phyloP scores from a whole-genome alignment of 305 asterid genomes.

The Petunia hybrid region DNA sequence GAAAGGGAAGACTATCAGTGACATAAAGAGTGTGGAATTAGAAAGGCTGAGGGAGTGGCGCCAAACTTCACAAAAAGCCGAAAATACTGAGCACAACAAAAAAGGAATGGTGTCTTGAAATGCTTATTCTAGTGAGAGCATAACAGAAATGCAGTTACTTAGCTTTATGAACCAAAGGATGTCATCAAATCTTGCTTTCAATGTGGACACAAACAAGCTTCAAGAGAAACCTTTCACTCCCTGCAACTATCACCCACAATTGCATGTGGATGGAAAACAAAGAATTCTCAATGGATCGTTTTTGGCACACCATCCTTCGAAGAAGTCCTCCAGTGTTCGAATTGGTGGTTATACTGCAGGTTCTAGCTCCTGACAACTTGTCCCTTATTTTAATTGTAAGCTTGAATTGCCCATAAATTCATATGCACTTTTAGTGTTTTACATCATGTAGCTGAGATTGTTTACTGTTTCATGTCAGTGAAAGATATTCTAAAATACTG shows the following conservation, averaged over 20 bases:
- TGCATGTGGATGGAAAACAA: too few relatives aligned
- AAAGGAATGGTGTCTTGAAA: constrained; percentile 48
- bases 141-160: constrained; percentile 78
- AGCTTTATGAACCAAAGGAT: constrained; percentile 67
- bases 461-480: too few relatives aligned
- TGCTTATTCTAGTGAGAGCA: constrained; percentile 64
- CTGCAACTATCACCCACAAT: too few relatives aligned
- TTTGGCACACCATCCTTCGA: constrained; percentile 39
- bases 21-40: constrained; percentile 50
- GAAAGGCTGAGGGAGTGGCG: constrained; percentile 38
- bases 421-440: not conserved
- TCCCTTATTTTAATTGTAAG: constrained; percentile 36
- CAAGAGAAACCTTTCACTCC: too few relatives aligned
- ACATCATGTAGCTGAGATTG: too few relatives aligned
- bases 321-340: too few relatives aligned
- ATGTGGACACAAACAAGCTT: too few relatives aligned
- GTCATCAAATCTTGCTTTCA: constrained; percentile 38
- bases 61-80: constrained; percentile 36
- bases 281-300: constrained; percentile 40
- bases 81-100: constrained; percentile 36
- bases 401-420: too few relatives aligned
- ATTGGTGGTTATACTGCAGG: too few relatives aligned
- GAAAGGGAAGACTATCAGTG: constrained; percentile 58
- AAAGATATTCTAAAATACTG: too few relatives aligned
- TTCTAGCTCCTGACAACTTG: constrained; percentile 43